phyloP scores from a whole-genome alignment of 225 moss, liverwort and hornwort species.

The Antitrichia curtipendula region DNA sequence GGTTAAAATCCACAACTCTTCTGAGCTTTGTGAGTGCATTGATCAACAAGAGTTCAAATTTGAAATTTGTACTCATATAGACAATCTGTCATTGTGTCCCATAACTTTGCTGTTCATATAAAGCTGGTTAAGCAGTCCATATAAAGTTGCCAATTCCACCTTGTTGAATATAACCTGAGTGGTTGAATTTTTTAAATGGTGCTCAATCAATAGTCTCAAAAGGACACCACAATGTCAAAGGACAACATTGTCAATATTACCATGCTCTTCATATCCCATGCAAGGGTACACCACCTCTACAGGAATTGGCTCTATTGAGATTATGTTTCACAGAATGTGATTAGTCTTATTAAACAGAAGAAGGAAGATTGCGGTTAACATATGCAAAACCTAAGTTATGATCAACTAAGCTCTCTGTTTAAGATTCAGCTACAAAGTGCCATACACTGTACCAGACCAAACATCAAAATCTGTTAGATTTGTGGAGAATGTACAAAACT shows the following conservation, averaged over 20 bases:
- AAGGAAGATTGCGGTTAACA: neutral
- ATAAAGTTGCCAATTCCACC: neutral
- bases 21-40: neutral
- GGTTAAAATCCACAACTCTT: neutral
- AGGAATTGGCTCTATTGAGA: neutral
- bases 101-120: neutral
- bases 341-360: neutral
- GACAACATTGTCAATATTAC: neutral
- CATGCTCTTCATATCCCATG: neutral
- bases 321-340: neutral
- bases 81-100: too few relatives aligned
- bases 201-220: neutral
- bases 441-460: neutral
- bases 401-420: neutral
- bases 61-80: too few relatives aligned
- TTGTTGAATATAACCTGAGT: neutral
- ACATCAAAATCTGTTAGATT: neutral
- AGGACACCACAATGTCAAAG: neutral
- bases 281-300: neutral
- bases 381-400: neutral
- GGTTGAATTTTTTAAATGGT: neutral
- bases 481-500: neutral
- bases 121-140: neutral
- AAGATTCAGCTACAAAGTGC: neutral
- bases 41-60: neutral